Percentiles rank a stretch among this genome's conserved stretches.
Evolutionary conservation across 129 eudicot genomes (phyloP).

Genomic region (Rutidosis leptorrhynchoides): DNA sequence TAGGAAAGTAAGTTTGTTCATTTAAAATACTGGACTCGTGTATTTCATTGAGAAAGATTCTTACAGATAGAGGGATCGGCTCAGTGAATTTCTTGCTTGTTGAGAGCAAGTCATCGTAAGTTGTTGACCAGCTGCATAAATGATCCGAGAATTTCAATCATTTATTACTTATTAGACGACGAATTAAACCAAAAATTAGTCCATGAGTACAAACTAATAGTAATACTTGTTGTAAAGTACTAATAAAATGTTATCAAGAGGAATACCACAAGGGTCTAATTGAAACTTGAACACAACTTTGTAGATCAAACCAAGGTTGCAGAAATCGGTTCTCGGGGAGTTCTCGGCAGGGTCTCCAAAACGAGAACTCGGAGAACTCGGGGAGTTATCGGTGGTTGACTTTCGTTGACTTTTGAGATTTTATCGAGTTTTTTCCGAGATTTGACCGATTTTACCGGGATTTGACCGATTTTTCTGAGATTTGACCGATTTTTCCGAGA

Average conservation of each 20-base stretch:
- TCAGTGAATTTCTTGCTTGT: constrained; percentile 48
- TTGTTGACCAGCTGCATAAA: constrained; percentile 69
- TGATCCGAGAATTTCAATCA: background rate
- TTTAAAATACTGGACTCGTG: background rate
- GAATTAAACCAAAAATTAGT: background rate
- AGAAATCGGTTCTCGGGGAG: too few species aligned
- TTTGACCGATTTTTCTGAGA: too few species aligned
- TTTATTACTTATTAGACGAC: background rate
- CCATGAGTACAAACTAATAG: too few species aligned
- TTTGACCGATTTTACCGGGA: too few species aligned
- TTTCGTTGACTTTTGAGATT: too few species aligned
- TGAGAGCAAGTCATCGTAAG: constrained; percentile 67
- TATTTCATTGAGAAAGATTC: constrained; percentile 18
- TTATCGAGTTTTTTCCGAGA: too few species aligned
- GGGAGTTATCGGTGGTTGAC: too few species aligned
- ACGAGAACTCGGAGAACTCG: too few species aligned
- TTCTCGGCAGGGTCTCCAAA: too few species aligned
- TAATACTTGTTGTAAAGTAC: too few species aligned
- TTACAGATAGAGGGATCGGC: constrained; percentile 61
- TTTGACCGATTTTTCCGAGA: too few species aligned
- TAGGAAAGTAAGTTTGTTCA: background rate
- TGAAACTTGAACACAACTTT: background rate
- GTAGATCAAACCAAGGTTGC: too few species aligned
- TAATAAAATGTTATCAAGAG: background rate
- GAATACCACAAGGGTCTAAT: background rate